phyloP scores from a whole-genome alignment of 2,329 filamentous ascomycete genomes.

The Beauveria rudraprayagi region DNA sequence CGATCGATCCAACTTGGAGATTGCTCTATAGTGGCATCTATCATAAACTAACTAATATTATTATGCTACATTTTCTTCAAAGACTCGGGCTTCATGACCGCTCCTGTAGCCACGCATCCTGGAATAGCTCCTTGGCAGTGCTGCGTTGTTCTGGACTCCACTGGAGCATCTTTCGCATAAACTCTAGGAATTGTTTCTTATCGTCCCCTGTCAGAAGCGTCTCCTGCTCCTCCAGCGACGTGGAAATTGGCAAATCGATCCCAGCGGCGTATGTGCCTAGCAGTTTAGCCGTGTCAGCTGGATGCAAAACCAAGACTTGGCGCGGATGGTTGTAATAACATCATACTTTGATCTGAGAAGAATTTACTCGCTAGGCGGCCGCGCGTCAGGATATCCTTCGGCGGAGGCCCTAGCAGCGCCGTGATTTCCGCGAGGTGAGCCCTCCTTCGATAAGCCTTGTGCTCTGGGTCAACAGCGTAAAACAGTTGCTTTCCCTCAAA shows the following conservation, averaged over 20 bases:
- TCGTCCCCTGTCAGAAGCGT: neutral
- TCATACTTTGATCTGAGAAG: neutral
- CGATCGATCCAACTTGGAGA: no score
- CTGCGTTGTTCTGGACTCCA: neutral
- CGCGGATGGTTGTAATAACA: neutral
- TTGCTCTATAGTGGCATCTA: no score
- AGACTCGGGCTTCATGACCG: neutral
- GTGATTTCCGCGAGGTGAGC: neutral
- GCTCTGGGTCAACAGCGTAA: neutral
- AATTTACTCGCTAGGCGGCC: neutral
- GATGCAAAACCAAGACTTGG: neutral
- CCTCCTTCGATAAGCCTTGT: neutral
- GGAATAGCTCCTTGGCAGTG: neutral
- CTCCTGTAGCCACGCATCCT: neutral
- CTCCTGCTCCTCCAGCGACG: neutral
- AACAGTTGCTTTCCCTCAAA: neutral
- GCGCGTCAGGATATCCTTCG: neutral
- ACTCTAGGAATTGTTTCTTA: neutral
- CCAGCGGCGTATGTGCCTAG: neutral
- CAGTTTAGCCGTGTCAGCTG: neutral
- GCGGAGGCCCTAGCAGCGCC: neutral
- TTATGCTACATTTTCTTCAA: neutral
- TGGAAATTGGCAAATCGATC: neutral
- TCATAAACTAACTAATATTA: neutral
- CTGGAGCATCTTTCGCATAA: neutral